Conservation (phyloP, 306 rosid genomes). For the Aeschynomene evenia region DNA sequence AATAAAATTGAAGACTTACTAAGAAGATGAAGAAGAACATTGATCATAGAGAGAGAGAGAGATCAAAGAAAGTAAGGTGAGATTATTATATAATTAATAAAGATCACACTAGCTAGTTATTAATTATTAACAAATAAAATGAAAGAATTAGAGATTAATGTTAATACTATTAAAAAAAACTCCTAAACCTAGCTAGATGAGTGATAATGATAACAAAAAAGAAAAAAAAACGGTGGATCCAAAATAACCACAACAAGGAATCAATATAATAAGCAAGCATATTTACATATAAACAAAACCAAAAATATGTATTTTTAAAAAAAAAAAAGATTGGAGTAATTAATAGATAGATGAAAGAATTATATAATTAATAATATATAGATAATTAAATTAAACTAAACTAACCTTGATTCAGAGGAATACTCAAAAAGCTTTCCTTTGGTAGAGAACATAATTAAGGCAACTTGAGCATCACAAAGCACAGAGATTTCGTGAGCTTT, state of each 20-base stretch:
- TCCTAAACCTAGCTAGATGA: not conserved
- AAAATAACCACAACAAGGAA: not conserved
- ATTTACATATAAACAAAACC: not conserved
- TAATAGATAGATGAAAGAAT: no score
- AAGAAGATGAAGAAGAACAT: not conserved
- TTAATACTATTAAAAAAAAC: not conserved
- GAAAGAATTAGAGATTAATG: not conserved
- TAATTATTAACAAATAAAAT: not conserved
- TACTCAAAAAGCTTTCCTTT: slow-evolving; percentile 77
- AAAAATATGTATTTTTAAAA: not conserved
- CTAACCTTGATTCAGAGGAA: slow-evolving; percentile 61
- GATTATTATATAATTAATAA: no score
- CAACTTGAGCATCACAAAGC: slow-evolving; percentile 81
- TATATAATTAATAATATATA: no score
- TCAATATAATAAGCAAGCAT: not conserved
- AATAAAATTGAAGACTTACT: not conserved
- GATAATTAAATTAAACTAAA: no score
- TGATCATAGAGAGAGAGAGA: not conserved
- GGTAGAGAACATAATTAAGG: slow-evolving; percentile 70
- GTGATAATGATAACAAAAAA: not conserved
- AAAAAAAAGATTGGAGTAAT: not conserved
- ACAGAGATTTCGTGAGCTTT: slow-evolving; percentile 91
- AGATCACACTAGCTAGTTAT: no score
- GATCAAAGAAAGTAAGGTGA: no score
- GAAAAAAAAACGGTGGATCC: not conserved